Evolutionary conservation across 1,284 basidiomycete genomes (phyloP).

Genomic region (Malassezia sp.): DNA sequence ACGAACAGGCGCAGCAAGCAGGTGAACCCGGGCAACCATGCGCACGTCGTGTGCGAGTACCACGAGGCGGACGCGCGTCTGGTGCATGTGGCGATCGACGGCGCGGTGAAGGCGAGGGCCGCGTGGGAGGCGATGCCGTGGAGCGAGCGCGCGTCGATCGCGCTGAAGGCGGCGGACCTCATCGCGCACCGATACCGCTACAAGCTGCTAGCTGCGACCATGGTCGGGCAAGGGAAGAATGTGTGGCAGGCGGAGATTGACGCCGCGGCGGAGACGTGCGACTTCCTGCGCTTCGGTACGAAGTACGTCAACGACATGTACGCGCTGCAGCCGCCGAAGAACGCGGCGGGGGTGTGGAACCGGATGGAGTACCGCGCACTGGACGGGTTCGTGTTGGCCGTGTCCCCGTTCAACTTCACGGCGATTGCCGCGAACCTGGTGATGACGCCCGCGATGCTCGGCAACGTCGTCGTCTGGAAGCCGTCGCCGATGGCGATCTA

Average conservation of each 20-base stretch:
- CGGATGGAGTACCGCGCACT: slow-evolving; percentile 89
- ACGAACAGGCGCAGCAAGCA: slow-evolving; percentile 59
- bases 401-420: slow-evolving; percentile 91
- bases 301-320: slow-evolving; percentile 95
- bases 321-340: slow-evolving; percentile 73
- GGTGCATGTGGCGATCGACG: slow-evolving; percentile 70
- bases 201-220: slow-evolving; percentile 92
- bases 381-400: slow-evolving; percentile 92
- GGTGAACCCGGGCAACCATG: slow-evolving; percentile 50
- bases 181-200: slow-evolving; percentile 78
- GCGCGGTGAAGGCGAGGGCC: slow-evolving; percentile 71
- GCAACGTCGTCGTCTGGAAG: slow-evolving; percentile 95
- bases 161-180: slow-evolving; percentile 74
- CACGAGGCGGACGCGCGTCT: slow-evolving; percentile 65
- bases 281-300: slow-evolving; percentile 93
- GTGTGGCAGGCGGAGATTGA: slow-evolving; percentile 99
- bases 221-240: slow-evolving; percentile 98
- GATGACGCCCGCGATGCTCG: slow-evolving; percentile 72
- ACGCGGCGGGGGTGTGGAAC: slow-evolving; percentile 84
- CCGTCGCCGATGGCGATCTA: slow-evolving; percentile 89
- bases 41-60: slow-evolving; percentile 68
- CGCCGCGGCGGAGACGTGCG: slow-evolving; percentile 83
- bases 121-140: slow-evolving; percentile 90
- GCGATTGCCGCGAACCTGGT: slow-evolving; percentile 42
- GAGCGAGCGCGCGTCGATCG: slow-evolving; percentile 92